Base-by-base conservation (phyloP, 805 yeast genomes). In the Myxozyma vanderwaltii region DNA sequence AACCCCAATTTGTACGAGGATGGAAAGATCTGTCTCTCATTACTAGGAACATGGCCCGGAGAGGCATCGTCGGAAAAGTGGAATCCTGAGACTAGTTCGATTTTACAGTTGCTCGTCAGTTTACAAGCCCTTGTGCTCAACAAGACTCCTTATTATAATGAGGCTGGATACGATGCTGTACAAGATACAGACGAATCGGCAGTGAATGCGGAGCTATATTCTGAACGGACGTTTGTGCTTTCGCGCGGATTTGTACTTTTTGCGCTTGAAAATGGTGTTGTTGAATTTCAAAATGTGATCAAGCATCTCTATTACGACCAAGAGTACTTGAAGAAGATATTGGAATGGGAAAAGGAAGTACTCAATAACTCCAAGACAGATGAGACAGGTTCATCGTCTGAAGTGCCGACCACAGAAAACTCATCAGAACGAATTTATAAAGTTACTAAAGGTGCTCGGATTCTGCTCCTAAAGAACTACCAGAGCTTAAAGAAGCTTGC, bases 11-110 rank as follows among this genome's bases (percentile, higher is more conserved):
- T 63, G 41, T 63, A 63, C 38, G 66, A 63, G 23, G 66, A 63
- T 29, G 66, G 66, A 8, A 63, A 63, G 36, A 54, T 63, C 43
- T 63, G 66, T 21, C 48, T 63, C 40, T 61, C 65, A 8, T 49
- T 63, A 24, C 62, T 63, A 2, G 65, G 65, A 27, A 63, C 66
- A 23, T 63, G 66, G 66, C 66, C 64, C 4, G 64, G 65, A 19
- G 62, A 63, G 21, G 44, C 51, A 6, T 17, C 48, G 15, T 49
- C 62, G 8, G 66, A 63, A 52, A 43, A 26, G 10, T 63, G 66
- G 66, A 54, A 50, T 40, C 41, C 66, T 13, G 58, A 54, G 19
- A 39, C 59, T 33, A 61, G 65, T 29, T 48, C 66, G 24, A 61
- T 63, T 38, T 27, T 63, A 40, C 66, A 63, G 45, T 39, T 63